These are phyloP conservation scores for Phytopythium vexans DNA, from an alignment of 352 stramenopile species.

Conservation along the genomic window DNA sequence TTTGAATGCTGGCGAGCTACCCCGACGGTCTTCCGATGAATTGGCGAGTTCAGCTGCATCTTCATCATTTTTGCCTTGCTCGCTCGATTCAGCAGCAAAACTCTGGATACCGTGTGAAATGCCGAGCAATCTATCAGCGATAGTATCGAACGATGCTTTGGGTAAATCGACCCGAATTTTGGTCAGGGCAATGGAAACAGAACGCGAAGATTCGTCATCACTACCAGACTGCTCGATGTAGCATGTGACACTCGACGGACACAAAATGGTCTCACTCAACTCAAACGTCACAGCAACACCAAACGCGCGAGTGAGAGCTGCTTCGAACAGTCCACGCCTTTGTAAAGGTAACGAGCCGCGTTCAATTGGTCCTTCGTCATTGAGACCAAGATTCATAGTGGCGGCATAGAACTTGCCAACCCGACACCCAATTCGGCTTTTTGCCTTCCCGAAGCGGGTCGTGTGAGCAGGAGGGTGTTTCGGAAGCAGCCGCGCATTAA, in stretches of 20 bases:
- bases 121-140: conserved; percentile 13
- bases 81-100: neutral
- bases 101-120: neutral
- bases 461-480: conserved; percentile 40
- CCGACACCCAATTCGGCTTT: conserved; percentile 37
- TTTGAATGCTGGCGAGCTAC: neutral
- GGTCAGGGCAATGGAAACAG: conserved; percentile 16
- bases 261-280: conserved; percentile 34
- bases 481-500: conserved; percentile 65
- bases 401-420: conserved; percentile 45
- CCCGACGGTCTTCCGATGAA: neutral
- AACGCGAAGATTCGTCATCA: conserved; percentile 5
- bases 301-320: conserved; percentile 16
- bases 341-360: neutral
- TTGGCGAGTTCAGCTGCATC: no score
- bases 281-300: conserved; percentile 12
- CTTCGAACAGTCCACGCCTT: conserved; percentile 27
- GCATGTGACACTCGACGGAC: conserved; percentile 44
- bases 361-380: neutral
- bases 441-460: conserved; percentile 40
- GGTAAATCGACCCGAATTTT: conserved; percentile 30
- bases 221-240: conserved; percentile 23
- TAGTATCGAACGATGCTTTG: conserved; percentile 20
- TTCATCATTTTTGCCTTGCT: neutral
- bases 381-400: conserved; percentile 25